Evolutionary conservation across 2,329 filamentous ascomycete species (phyloP).

Genomic region (Fusarium sp.): DNA sequence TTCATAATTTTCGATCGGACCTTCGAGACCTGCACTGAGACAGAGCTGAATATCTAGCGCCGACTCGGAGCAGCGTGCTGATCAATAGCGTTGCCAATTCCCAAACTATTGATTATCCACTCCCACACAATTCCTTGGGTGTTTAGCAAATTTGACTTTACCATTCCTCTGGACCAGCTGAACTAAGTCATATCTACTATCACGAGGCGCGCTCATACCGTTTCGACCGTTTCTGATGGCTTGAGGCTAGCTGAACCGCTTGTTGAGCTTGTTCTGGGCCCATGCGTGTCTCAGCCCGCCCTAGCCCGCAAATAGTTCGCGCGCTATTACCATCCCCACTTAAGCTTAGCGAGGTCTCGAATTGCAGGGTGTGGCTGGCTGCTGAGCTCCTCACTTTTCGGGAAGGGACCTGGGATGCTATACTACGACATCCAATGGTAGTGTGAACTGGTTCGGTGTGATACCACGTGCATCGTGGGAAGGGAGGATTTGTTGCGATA

Average conservation of each 20-base stretch:
- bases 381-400: background rate
- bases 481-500: too few relatives aligned
- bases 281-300: background rate
- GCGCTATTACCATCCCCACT: background rate
- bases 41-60: background rate
- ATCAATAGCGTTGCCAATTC: background rate
- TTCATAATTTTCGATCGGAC: too few relatives aligned
- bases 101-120: background rate
- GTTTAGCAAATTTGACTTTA: background rate
- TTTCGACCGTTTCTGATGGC: background rate
- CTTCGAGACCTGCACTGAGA: background rate
- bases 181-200: background rate
- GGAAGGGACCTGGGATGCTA: too few relatives aligned
- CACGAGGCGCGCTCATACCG: accelerated
- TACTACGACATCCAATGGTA: too few relatives aligned
- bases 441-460: too few relatives aligned
- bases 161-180: background rate
- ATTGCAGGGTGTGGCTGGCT: background rate
- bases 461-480: too few relatives aligned
- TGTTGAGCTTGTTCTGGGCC: background rate
- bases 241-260: background rate
- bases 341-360: background rate
- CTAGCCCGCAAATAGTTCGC: background rate
- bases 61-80: background rate
- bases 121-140: background rate